phyloP scores from a whole-genome alignment of 371 early-diverging fungal genomes.

The Zychaea mexicana region DNA sequence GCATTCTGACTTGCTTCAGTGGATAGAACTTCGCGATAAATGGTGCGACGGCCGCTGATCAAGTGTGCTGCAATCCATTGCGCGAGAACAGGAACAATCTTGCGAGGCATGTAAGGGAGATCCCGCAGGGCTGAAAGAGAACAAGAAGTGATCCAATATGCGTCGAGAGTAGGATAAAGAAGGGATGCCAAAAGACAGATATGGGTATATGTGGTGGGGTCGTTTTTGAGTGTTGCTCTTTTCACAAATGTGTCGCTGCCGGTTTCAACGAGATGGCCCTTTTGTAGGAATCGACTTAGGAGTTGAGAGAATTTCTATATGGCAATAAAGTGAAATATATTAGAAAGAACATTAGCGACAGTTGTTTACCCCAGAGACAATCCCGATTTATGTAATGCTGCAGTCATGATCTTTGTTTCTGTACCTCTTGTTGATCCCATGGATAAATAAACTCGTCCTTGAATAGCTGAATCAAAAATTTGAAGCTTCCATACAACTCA shows the following conservation, averaged over 20 bases:
- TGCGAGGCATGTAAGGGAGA: slow-evolving; percentile 52
- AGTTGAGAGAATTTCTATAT: slow-evolving; percentile 46
- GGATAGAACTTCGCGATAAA: slow-evolving; percentile 53
- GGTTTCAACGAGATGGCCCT: slow-evolving; percentile 10
- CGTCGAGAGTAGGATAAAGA: slow-evolving; percentile 50
- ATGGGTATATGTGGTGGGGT: slow-evolving; percentile 31
- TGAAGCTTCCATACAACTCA: slow-evolving; percentile 39
- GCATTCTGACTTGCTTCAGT: slow-evolving; percentile 53
- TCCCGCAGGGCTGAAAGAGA: slow-evolving; percentile 53
- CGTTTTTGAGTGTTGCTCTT: slow-evolving; percentile 26
- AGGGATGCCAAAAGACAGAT: slow-evolving; percentile 50
- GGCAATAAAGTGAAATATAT: too few relatives aligned
- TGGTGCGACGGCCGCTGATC: slow-evolving; percentile 49
- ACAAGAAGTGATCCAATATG: slow-evolving; percentile 56
- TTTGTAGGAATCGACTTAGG: slow-evolving; percentile 33
- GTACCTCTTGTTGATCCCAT: slow-evolving; percentile 47
- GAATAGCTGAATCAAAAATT: slow-evolving; percentile 45
- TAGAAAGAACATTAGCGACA: not conserved
- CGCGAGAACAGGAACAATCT: slow-evolving; percentile 46
- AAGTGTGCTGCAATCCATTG: slow-evolving; percentile 59
- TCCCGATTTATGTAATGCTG: too few relatives aligned
- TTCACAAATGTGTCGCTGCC: slow-evolving; percentile 15
- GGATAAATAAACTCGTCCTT: slow-evolving; percentile 51
- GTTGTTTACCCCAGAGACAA: not conserved
- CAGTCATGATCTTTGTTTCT: too few relatives aligned